phyloP scores from a whole-genome alignment of 2,329 filamentous ascomycete species.

The Aspergillus tamarii region DNA sequence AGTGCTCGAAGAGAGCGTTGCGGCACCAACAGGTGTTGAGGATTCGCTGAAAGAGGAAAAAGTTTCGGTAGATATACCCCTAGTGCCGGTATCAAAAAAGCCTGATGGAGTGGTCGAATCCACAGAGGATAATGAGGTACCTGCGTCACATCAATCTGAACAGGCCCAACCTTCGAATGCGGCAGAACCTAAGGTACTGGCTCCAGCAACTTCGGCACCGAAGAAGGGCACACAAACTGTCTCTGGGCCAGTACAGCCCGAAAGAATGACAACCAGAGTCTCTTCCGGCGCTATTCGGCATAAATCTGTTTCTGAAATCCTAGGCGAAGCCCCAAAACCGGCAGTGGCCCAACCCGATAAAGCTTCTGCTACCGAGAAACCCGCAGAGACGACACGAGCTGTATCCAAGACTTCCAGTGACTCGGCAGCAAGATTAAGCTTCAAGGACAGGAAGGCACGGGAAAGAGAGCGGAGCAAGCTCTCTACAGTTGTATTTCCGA shows the following conservation, averaged over 20 bases:
- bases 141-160: constrained; percentile 19
- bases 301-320: constrained; percentile 73
- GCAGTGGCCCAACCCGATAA: constrained; percentile 41
- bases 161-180: constrained; percentile 18
- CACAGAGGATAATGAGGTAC: constrained; percentile 18
- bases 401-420: constrained; percentile 29
- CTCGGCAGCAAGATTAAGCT: constrained; percentile 43
- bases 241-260: constrained; percentile 39
- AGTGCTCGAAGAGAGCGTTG: constrained; percentile 30
- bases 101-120: constrained; percentile 16
- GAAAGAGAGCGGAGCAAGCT: constrained; percentile 65
- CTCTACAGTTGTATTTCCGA: constrained; percentile 78
- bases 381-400: constrained; percentile 27
- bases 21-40: constrained; percentile 13
- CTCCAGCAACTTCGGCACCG: constrained; percentile 23
- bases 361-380: constrained; percentile 35
- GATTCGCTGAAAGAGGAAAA: constrained; percentile 26
- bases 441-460: constrained; percentile 57
- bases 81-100: constrained; percentile 17
- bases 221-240: constrained; percentile 30
- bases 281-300: constrained; percentile 71
- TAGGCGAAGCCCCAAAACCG: constrained; percentile 60
- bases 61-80: constrained; percentile 11
- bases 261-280: constrained; percentile 69
- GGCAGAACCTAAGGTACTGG: constrained; percentile 13